Evolutionary conservation across 1,284 basidiomycete species (phyloP).

Genomic region (Puccinia polysora): DNA sequence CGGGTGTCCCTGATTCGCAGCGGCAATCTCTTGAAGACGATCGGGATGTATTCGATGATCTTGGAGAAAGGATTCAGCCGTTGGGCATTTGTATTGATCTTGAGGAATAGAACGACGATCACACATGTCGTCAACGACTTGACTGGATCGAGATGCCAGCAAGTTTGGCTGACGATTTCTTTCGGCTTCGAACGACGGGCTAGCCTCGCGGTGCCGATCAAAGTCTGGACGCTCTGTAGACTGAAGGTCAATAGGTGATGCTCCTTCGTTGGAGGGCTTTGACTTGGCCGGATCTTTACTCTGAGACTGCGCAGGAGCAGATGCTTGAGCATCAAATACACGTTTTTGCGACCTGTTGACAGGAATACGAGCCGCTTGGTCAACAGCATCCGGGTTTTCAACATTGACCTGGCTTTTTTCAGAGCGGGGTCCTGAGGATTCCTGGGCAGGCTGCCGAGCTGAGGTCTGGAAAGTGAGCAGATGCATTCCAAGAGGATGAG

Average conservation of each 20-base stretch:
- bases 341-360: not conserved
- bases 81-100: not conserved
- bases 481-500: not conserved
- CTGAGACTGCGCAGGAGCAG: not conserved
- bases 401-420: not conserved
- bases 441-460: constrained; percentile 2
- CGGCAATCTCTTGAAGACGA: constrained; percentile 16
- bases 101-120: constrained; percentile 17
- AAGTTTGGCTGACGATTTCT: not conserved
- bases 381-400: constrained; percentile 6
- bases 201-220: not conserved
- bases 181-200: not conserved
- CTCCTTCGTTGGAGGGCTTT: not conserved
- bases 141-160: not conserved
- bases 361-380: not conserved
- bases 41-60: constrained; percentile 29
- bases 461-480: constrained; percentile 1
- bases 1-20: not conserved
- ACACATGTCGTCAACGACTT: constrained; percentile 8
- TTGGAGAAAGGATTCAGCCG: constrained; percentile 1
- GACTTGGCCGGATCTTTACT: not conserved
- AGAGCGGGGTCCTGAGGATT: constrained; percentile 4
- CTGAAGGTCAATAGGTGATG: not conserved
- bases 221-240: constrained; percentile 2
- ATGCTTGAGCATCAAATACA: constrained; percentile 8